Evolutionary conservation across 2,329 filamentous ascomycete genomes (phyloP).

Genomic region (Fusarium longipes): DNA sequence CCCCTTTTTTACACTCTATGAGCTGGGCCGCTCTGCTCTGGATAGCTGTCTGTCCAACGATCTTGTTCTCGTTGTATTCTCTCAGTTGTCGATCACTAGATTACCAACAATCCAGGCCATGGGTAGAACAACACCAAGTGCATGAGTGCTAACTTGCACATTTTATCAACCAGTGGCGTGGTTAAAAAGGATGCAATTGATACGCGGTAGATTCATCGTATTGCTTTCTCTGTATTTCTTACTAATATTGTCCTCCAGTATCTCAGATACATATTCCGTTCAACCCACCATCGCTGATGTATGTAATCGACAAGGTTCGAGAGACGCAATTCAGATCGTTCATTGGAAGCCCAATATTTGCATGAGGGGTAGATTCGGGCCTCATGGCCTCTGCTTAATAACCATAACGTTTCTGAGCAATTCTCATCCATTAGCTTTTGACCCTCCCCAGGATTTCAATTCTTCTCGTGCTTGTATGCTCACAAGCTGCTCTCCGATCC

Average conservation of each 20-base stretch:
- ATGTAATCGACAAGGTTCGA: not conserved
- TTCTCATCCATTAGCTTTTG: not conserved
- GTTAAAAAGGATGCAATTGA: not conserved
- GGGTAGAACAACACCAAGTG: not conserved
- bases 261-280: not conserved
- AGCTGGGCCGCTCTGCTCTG: not conserved
- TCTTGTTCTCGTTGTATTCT: not conserved
- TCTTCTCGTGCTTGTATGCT: not conserved
- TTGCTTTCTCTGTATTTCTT: slow-evolving; percentile 7
- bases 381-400: not conserved
- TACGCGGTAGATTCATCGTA: not conserved
- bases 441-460: slow-evolving; percentile 6
- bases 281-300: not conserved
- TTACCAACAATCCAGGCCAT: not conserved
- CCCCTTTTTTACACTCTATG: slow-evolving; percentile 1
- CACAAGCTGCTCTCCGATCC: not conserved
- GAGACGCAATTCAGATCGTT: not conserved
- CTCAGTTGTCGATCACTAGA: not conserved
- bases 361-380: not conserved
- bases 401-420: not conserved
- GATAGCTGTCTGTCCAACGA: not conserved
- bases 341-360: not conserved
- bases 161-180: not conserved
- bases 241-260: not conserved
- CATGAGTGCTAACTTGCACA: not conserved